Conservation (phyloP, 306 rosid species). For the Herpetospermum pedunculosum region DNA sequence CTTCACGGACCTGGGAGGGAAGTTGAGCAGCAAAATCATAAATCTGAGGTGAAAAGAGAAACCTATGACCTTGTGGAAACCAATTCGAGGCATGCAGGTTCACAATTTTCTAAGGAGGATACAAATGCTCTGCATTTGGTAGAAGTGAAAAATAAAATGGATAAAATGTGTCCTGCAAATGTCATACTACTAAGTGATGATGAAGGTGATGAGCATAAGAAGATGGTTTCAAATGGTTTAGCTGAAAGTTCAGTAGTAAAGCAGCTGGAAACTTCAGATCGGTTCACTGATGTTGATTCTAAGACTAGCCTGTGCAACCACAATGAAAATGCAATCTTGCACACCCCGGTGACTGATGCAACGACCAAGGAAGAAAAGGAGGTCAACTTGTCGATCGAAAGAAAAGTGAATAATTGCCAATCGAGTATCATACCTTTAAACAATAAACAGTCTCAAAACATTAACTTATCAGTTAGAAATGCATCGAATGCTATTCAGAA, state of each 20-base stretch:
- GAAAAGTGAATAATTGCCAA: conserved; percentile 21
- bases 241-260: conserved; percentile 22
- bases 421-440: conserved; percentile 23
- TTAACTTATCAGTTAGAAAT: not conserved
- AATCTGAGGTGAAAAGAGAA: conserved; percentile 27
- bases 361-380: conserved; percentile 31
- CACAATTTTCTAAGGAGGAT: conserved; percentile 47
- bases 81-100: conserved; percentile 20
- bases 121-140: conserved; percentile 19
- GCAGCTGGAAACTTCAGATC: conserved; percentile 16
- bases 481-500: not conserved
- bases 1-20: conserved; percentile 14
- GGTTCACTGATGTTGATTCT: conserved; percentile 28
- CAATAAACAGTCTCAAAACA: conserved; percentile 26
- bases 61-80: conserved; percentile 19
- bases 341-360: conserved; percentile 37
- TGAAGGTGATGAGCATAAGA: conserved; percentile 46
- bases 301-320: conserved; percentile 26
- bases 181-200: conserved; percentile 79
- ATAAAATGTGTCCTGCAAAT: conserved; percentile 26
- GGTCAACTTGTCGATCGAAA: conserved; percentile 22
- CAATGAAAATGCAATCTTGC: conserved; percentile 22
- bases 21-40: conserved; percentile 17
- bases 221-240: conserved; percentile 24
- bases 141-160: conserved; percentile 23